Evolutionary conservation across 2,329 filamentous ascomycete species (phyloP).

Genomic region (Epichloe scottii): DNA sequence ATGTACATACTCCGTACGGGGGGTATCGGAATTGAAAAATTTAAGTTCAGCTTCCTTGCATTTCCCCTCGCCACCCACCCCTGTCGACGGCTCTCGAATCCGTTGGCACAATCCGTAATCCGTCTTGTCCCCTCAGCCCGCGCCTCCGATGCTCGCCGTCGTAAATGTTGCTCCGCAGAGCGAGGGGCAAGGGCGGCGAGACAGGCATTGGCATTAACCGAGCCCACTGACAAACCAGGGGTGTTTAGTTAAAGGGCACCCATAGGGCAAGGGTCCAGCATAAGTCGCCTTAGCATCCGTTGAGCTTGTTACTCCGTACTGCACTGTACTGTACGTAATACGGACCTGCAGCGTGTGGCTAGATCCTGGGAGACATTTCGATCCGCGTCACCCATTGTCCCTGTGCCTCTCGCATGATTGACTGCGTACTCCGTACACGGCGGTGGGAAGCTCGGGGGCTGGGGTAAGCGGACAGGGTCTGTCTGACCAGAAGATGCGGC

Average conservation of each 20-base stretch:
- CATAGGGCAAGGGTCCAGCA: conserved; percentile 2
- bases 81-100: too few relatives aligned
- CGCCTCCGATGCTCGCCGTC: too few relatives aligned
- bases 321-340: conserved; percentile 5
- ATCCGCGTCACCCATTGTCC: too few relatives aligned
- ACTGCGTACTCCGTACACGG: background rate
- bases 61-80: too few relatives aligned
- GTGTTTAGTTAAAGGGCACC: conserved; percentile 1
- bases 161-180: too few relatives aligned
- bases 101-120: too few relatives aligned
- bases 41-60: background rate
- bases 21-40: background rate
- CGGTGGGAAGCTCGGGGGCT: background rate
- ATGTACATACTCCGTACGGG: background rate
- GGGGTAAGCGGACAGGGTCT: too few relatives aligned
- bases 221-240: background rate
- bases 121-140: too few relatives aligned
- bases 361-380: conserved; percentile 5
- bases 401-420: too few relatives aligned
- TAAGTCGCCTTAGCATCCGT: background rate
- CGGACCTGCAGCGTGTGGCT: conserved; percentile 6
- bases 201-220: background rate
- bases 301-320: conserved; percentile 6
- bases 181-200: too few relatives aligned
- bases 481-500: background rate